Conservation (phyloP, 371 early-diverging fungal genomes). For the Phascolomyces articulosus region DNA sequence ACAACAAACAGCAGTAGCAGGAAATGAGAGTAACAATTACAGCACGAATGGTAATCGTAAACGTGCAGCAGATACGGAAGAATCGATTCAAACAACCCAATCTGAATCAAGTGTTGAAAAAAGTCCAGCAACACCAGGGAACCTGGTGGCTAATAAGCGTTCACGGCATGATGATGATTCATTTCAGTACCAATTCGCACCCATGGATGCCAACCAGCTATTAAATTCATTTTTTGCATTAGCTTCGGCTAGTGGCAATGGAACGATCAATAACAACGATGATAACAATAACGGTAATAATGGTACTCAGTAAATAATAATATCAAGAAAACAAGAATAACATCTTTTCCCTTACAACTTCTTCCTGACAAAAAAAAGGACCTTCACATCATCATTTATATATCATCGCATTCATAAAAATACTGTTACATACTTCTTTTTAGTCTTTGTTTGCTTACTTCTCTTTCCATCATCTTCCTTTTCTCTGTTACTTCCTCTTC, state of each 20-base stretch:
- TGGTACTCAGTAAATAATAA: too few relatives aligned
- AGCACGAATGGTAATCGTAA: not conserved
- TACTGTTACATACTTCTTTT: too few relatives aligned
- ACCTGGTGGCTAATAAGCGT: not conserved
- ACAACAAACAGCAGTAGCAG: not conserved
- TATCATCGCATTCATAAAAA: too few relatives aligned
- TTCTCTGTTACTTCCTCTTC: too few relatives aligned
- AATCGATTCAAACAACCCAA: not conserved
- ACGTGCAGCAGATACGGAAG: not conserved
- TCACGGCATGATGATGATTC: not conserved
- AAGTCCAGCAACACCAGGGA: not conserved
- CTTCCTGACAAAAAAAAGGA: too few relatives aligned
- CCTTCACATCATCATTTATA: too few relatives aligned
- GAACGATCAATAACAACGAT: too few relatives aligned
- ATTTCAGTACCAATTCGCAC: not conserved
- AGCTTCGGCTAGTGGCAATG: not conserved
- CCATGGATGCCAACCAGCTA: not conserved
- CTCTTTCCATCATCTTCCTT: too few relatives aligned
- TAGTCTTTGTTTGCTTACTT: too few relatives aligned
- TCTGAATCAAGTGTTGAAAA: not conserved
- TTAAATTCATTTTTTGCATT: not conserved
- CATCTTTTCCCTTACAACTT: too few relatives aligned
- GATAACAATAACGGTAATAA: too few relatives aligned
- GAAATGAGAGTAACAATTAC: not conserved
- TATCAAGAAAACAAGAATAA: too few relatives aligned